Percentiles rank a stretch among this genome's conserved stretches.
phyloP scores from a whole-genome alignment of 495 filamentous ascomycete species.

The Aspergillus coremiiformis region DNA sequence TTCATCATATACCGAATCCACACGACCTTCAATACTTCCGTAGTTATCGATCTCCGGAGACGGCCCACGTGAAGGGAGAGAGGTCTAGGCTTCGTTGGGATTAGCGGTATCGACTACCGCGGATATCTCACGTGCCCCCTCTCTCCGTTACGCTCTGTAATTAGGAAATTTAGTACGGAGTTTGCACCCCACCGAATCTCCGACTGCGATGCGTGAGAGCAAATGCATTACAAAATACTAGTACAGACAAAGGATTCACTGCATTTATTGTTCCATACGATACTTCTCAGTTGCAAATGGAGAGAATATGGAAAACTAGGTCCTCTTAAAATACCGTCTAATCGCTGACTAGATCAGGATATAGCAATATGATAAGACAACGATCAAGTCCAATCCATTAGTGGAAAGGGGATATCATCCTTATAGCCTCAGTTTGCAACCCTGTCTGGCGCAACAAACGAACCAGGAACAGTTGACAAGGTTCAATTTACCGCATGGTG shows the following conservation, averaged over 20 bases:
- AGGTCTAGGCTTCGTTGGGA: conserved; percentile 1
- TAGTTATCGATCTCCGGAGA: conserved; percentile 9
- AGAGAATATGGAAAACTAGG: too few species aligned
- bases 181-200: not conserved
- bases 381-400: too few species aligned
- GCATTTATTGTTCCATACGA: too few species aligned
- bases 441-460: not conserved
- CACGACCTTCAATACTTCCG: not conserved
- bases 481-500: not conserved
- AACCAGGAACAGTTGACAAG: not conserved
- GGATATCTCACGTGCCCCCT: not conserved
- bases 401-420: too few species aligned
- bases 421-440: too few species aligned
- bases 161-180: not conserved
- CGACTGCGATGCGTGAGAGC: too few species aligned
- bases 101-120: not conserved
- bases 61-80: conserved; percentile 8
- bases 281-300: too few species aligned
- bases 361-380: too few species aligned
- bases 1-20: not conserved
- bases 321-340: too few species aligned
- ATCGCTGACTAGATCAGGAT: too few species aligned
- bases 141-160: conserved; percentile 4
- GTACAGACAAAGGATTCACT: too few species aligned
- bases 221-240: too few species aligned